Conservation (phyloP, 768 basidiomycete genomes). For the Rossbeevera mucosa region DNA sequence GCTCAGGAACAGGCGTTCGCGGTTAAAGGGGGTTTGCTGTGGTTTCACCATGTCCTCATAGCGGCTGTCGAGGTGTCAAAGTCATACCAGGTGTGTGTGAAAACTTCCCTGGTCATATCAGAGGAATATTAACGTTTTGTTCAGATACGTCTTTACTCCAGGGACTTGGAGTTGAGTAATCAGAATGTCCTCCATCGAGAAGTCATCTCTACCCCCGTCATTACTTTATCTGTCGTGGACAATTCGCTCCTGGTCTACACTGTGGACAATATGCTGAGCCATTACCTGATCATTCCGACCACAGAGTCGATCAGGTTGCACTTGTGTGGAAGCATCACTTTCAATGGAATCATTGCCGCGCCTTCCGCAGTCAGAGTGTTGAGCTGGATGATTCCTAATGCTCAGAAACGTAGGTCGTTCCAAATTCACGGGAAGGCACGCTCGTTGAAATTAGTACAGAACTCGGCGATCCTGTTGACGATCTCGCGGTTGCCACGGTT, state of each 20-base stretch:
- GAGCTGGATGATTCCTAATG: conserved; percentile 95
- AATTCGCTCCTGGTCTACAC: conserved; percentile 94
- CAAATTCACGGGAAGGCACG: neutral
- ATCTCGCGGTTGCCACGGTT: conserved; percentile 90
- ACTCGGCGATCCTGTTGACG: conserved; percentile 89
- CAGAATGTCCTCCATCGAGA: conserved; percentile 83
- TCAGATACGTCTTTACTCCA: conserved; percentile 90
- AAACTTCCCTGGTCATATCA: neutral
- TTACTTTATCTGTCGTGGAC: conserved; percentile 89
- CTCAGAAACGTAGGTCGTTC: conserved; percentile 77
- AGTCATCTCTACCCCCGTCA: conserved; percentile 66
- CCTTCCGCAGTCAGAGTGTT: conserved; percentile 83
- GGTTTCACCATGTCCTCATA: conserved; percentile 95
- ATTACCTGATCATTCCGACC: conserved; percentile 87
- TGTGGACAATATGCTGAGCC: conserved; percentile 86
- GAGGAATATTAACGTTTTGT: neutral
- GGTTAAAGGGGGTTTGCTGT: conserved; percentile 87
- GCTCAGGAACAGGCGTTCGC: conserved; percentile 82
- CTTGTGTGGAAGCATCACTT: conserved; percentile 91
- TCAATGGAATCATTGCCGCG: conserved; percentile 81
- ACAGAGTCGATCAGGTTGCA: conserved; percentile 79
- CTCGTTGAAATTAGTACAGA: conserved; percentile 44
- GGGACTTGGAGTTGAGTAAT: conserved; percentile 82
- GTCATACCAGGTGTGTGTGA: conserved; percentile 60
- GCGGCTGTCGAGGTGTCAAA: conserved; percentile 82